phyloP scores from a whole-genome alignment of 345 rosid genomes.

The Arabidopsis suecica region DNA sequence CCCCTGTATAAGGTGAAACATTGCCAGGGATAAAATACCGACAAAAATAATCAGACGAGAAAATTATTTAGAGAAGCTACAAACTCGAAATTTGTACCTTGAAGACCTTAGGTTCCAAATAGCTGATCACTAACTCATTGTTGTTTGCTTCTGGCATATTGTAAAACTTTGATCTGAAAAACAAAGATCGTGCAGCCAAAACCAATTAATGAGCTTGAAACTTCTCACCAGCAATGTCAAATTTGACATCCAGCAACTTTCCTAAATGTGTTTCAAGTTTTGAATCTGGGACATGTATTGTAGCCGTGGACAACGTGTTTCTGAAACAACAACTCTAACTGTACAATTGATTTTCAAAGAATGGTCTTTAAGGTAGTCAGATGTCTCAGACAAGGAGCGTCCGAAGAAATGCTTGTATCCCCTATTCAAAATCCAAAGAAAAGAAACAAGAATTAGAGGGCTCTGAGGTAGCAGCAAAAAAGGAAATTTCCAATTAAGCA shows the following conservation, averaged over 20 bases:
- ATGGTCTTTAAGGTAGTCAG: constrained; percentile 82
- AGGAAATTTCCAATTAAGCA: neutral
- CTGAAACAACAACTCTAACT: constrained; percentile 84
- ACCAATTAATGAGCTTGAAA: constrained; percentile 83
- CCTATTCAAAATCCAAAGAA: constrained; percentile 51
- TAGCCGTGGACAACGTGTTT: constrained; percentile 65
- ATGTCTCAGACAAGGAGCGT: constrained; percentile 69
- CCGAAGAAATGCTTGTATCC: constrained; percentile 90
- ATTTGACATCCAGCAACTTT: constrained; percentile 63
- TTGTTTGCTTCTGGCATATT: constrained; percentile 62
- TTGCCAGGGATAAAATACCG: neutral
- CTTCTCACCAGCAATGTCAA: constrained; percentile 72
- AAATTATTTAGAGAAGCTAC: neutral
- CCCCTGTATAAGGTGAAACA: constrained; percentile 53
- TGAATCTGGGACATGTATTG: constrained; percentile 66
- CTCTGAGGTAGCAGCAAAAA: neutral
- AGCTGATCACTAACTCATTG: constrained; percentile 60
- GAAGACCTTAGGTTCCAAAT: constrained; percentile 77
- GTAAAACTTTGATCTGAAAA: constrained; percentile 84
- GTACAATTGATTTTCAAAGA: constrained; percentile 84
- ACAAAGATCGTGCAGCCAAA: constrained; percentile 90
- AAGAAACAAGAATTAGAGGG: neutral
- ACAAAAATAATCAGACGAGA: neutral
- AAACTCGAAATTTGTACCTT: constrained; percentile 53
- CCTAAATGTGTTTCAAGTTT: constrained; percentile 74